phyloP scores from a whole-genome alignment of 805 yeast species.

The Starmera quercuum region DNA sequence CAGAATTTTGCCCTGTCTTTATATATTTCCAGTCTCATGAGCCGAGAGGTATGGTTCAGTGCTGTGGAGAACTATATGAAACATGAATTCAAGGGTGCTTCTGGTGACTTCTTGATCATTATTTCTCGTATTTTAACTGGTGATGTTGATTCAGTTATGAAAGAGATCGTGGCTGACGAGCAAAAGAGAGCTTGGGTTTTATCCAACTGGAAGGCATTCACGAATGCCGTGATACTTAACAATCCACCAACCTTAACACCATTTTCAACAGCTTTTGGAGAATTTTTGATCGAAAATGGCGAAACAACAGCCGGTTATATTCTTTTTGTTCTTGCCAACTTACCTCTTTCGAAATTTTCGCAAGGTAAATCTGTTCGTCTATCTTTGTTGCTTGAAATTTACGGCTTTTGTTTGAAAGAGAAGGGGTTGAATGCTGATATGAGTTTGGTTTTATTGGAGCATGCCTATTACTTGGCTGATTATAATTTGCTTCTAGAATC shows the following conservation, averaged over 20 bases:
- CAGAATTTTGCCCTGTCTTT: slow-evolving; percentile 76
- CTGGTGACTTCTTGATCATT: slow-evolving; percentile 39
- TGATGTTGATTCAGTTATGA: slow-evolving; percentile 43
- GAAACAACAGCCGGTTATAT: slow-evolving; percentile 32
- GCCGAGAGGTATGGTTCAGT: slow-evolving; percentile 50
- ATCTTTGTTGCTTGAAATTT: slow-evolving; percentile 24
- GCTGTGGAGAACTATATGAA: slow-evolving; percentile 52
- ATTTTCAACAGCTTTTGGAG: slow-evolving; percentile 45
- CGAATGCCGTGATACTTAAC: slow-evolving; percentile 32
- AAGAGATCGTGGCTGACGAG: slow-evolving; percentile 33
- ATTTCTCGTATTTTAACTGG: slow-evolving; percentile 62
- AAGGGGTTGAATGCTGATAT: slow-evolving; percentile 33
- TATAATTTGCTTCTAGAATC: slow-evolving; percentile 51
- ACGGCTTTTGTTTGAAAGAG: slow-evolving; percentile 12
- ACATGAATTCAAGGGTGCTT: slow-evolving; percentile 36
- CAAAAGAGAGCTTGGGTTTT: slow-evolving; percentile 41
- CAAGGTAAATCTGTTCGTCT: slow-evolving; percentile 12
- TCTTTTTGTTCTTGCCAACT: slow-evolving; percentile 38
- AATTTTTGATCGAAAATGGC: slow-evolving; percentile 31
- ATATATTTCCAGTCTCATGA: slow-evolving; percentile 57
- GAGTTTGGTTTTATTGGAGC: slow-evolving; percentile 52
- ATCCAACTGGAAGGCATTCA: slow-evolving; percentile 43
- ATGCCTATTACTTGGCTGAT: slow-evolving; percentile 66
- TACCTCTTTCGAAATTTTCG: slow-evolving; percentile 29
- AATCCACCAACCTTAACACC: slow-evolving; percentile 23